Base-by-base conservation (phyloP, 2,329 filamentous ascomycete genomes). In the Monosporascus sp. region DNA sequence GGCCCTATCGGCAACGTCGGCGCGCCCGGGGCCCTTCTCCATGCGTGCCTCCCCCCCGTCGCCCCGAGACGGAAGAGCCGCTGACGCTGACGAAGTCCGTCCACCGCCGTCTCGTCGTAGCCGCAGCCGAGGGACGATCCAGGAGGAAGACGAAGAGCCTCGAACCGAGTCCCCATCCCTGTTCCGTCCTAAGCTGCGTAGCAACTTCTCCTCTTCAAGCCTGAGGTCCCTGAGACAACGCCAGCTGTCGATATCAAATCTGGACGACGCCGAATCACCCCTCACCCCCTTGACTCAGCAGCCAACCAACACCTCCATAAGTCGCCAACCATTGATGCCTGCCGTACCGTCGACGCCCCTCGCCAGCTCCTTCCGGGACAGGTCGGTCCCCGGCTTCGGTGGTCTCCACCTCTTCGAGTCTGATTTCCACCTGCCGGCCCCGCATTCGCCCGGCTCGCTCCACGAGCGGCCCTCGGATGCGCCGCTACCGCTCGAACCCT, bases 401-500 rank as follows among this genome's bases (percentile, higher is more conserved):
- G 89, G 88, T 6, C 75, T 93, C 52, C 85, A 90, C 65, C 76
- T 97, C 1, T 95, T 97, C 63, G 90, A 96, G 57, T 89, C 82
- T 60, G 83, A 89, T 57, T 88, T 96, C 44, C 88, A 93, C 65
- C 85, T 85, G 6, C 60, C 65, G 9, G 77, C 72, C 3, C 83
- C 80, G 2, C 76, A 73, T 27, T 78, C 72, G 35, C 80, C 88
- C 1, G 84, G 84, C 2, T 85, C 83, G n/a, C 83, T 86, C 3
- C 85, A 87, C 52, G 75, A 79, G 3, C 68, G 80, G n/a, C 75
- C 77, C 14, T 65, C 75, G 0, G 85, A 90, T 59, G 81, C 84
- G 1, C 92, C 92, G 14, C 80, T 87, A 22, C 83, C 90, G 0
- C 79, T 99, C 5, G 94, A 99, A 65, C 89, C 94, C 3, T 99